phyloP scores from a whole-genome alignment of 371 early-diverging fungal species.

The Syncephalastrum sp. region DNA sequence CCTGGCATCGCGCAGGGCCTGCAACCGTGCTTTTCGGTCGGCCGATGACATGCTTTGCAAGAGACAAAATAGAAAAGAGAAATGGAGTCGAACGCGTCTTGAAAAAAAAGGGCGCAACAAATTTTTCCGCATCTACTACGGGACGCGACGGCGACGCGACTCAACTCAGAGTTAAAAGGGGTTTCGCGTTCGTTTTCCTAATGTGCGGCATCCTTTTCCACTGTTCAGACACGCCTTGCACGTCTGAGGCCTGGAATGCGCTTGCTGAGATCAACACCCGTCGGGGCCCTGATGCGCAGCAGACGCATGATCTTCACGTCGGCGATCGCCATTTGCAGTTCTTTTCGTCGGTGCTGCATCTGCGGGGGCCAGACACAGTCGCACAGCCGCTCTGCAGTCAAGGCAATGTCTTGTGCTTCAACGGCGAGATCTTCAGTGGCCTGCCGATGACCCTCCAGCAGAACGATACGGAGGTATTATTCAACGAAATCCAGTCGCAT shows the following conservation, averaged over 20 bases:
- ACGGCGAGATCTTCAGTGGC: conserved; percentile 83
- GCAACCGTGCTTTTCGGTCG: not conserved
- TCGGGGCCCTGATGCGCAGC: conserved; percentile 58
- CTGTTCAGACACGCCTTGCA: conserved; percentile 6
- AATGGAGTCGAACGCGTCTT: not conserved
- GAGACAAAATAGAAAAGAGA: not conserved
- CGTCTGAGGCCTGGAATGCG: conserved; percentile 34
- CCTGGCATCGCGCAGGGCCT: conserved; percentile 7
- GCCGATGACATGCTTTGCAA: conserved; percentile 17
- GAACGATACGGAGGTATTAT: conserved; percentile 60
- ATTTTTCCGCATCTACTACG: no score
- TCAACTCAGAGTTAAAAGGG: not conserved
- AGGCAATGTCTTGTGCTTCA: conserved; percentile 74
- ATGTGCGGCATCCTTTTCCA: conserved; percentile 54
- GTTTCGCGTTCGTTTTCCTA: not conserved
- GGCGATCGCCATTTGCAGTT: conserved; percentile 30
- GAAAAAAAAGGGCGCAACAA: not conserved
- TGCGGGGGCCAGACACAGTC: conserved; percentile 68
- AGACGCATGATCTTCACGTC: conserved; percentile 13
- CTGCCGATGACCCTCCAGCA: conserved; percentile 40
- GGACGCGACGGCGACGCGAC: conserved; percentile 3
- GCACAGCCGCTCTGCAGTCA: conserved; percentile 63
- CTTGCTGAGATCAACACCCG: conserved; percentile 44
- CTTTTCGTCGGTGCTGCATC: conserved; percentile 76
- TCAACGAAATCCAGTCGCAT: conserved; percentile 17